Evolutionary conservation across 192 early-diverging fungal genomes (phyloP).

Genomic region (Backusella sp.): DNA sequence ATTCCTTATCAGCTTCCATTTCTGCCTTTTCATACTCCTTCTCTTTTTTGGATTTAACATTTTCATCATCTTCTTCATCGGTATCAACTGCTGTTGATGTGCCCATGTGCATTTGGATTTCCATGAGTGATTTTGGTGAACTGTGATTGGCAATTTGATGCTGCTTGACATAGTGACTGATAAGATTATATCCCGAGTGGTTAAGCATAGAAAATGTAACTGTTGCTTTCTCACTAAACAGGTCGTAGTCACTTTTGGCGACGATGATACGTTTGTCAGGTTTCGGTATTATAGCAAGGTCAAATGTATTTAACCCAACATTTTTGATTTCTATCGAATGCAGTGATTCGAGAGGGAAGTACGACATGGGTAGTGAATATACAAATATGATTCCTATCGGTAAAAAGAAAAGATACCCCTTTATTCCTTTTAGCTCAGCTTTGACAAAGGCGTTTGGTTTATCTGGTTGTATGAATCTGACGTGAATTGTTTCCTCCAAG

Average conservation of each 20-base stretch:
- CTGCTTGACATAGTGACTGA: conserved; percentile 32
- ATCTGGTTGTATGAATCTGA: neutral
- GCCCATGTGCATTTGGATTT: neutral
- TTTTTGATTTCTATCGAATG: conserved; percentile 29
- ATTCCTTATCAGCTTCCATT: conserved; percentile 25
- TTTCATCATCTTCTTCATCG: conserved; percentile 18
- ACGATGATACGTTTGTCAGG: neutral
- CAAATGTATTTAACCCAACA: conserved; percentile 37
- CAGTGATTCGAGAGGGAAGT: conserved; percentile 38
- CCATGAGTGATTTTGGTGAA: conserved; percentile 25
- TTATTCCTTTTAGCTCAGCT: conserved; percentile 27
- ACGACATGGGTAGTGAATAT: conserved; percentile 48
- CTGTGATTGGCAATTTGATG: conserved; percentile 28
- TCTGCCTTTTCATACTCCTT: conserved; percentile 14
- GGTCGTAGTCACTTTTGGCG: neutral
- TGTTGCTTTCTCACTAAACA: neutral
- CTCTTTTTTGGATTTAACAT: conserved; percentile 4
- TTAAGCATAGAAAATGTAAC: conserved; percentile 40
- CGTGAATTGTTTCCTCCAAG: neutral
- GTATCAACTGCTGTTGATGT: conserved; percentile 3
- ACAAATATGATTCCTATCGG: conserved; percentile 50
- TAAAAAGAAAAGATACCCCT: conserved; percentile 44
- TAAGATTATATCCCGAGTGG: conserved; percentile 34
- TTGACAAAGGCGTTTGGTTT: conserved; percentile 9
- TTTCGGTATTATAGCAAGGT: conserved; percentile 26